Conservation (phyloP, 2,329 filamentous ascomycete species). For the Paecilomyces dactylethromorphus region DNA sequence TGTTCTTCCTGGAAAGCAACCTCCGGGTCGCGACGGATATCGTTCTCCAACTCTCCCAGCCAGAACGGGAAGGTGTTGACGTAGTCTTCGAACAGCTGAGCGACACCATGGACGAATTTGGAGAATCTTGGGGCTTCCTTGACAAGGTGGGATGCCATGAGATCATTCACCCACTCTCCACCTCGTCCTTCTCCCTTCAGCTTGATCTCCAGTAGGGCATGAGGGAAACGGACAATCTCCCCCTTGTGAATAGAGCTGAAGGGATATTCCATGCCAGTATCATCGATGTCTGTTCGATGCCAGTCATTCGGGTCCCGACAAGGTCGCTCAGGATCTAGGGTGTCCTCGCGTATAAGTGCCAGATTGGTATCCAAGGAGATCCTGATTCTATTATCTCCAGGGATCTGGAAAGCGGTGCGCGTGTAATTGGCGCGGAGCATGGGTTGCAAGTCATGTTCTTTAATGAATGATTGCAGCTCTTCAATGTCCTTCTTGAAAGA, state of each 20-base stretch:
- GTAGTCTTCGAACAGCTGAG: slow-evolving; percentile 86
- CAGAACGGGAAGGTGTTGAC: slow-evolving; percentile 97
- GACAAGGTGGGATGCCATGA: slow-evolving; percentile 89
- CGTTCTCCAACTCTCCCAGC: slow-evolving; percentile 83
- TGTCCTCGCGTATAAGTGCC: slow-evolving; percentile 71
- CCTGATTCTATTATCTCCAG: slow-evolving; percentile 79
- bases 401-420: slow-evolving; percentile 93
- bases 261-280: slow-evolving; percentile 73
- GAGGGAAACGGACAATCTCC: slow-evolving; percentile 86
- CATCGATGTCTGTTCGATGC: slow-evolving; percentile 88
- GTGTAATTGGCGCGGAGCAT: slow-evolving; percentile 88
- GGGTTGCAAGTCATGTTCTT: slow-evolving; percentile 70
- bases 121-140: slow-evolving; percentile 86
- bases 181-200: slow-evolving; percentile 58
- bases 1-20: slow-evolving; percentile 88
- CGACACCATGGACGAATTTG: slow-evolving; percentile 93
- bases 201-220: slow-evolving; percentile 88
- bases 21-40: slow-evolving; percentile 90
- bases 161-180: slow-evolving; percentile 79
- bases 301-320: slow-evolving; percentile 83
- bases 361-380: slow-evolving; percentile 91
- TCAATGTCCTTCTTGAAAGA: slow-evolving; percentile 65
- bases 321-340: slow-evolving; percentile 73
- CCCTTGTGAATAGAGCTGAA: slow-evolving; percentile 83
- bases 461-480: slow-evolving; percentile 74